These are phyloP conservation scores for Tetrapisispora iriomotensis DNA, from an alignment of 805 yeast genomes.

Conservation along the genomic window DNA sequence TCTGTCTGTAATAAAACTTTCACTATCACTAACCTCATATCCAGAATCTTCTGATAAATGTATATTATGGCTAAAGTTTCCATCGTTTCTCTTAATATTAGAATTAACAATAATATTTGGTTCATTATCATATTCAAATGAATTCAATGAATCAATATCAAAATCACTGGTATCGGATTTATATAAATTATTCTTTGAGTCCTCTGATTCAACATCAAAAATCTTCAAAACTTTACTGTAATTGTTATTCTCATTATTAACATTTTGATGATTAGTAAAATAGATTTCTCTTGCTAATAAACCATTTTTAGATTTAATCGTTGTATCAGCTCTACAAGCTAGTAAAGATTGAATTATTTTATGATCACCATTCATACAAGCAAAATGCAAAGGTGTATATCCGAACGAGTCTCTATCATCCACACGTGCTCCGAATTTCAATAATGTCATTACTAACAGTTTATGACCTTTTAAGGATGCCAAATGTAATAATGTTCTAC, in stretches of 20 bases:
- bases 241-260: conserved; percentile 14
- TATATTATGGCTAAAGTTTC: neutral
- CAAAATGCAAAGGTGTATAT: conserved; percentile 79
- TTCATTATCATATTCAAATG: conserved; percentile 2
- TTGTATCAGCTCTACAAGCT: conserved; percentile 53
- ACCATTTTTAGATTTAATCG: conserved; percentile 43
- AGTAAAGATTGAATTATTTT: conserved; percentile 52
- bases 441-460: conserved; percentile 50
- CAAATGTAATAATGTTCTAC: conserved; percentile 82
- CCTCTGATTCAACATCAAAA: neutral
- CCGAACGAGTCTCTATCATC: conserved; percentile 74
- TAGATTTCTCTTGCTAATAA: conserved; percentile 29
- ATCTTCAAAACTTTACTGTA: conserved; percentile 1
- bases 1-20: conserved; percentile 8
- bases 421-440: conserved; percentile 56
- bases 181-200: neutral
- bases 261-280: conserved; percentile 26
- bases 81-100: neutral
- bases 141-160: conserved; percentile 3
- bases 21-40: conserved; percentile 17
- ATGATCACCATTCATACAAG: conserved; percentile 65
- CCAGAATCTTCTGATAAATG: conserved; percentile 10
- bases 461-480: conserved; percentile 69
- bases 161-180: conserved; percentile 1
- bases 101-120: neutral